phyloP scores from a whole-genome alignment of 768 basidiomycete genomes.

The Sporobolomyces phaffii region DNA sequence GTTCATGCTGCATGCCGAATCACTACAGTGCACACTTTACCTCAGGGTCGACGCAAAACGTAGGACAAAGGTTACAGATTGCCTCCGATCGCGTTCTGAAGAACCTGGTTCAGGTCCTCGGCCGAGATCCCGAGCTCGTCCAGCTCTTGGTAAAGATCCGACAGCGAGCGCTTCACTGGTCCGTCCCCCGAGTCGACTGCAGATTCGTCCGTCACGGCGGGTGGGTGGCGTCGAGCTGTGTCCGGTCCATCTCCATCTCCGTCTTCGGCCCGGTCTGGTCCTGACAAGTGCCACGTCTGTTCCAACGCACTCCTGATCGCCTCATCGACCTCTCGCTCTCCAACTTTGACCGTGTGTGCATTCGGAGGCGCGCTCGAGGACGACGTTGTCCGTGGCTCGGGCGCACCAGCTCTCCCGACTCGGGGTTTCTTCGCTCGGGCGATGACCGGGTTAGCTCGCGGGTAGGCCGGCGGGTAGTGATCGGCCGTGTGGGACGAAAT shows the following conservation, averaged over 20 bases:
- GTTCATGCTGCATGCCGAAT: too few relatives aligned
- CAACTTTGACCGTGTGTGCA: neutral
- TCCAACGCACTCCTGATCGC: slow-evolving; percentile 26
- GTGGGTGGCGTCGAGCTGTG: too few relatives aligned
- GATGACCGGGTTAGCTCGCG: neutral
- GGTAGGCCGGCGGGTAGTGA: neutral
- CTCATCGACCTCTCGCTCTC: slow-evolving; percentile 6
- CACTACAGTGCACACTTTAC: too few relatives aligned
- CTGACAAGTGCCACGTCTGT: slow-evolving; percentile 23
- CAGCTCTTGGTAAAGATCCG: slow-evolving; percentile 31
- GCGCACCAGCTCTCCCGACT: neutral
- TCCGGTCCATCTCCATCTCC: neutral
- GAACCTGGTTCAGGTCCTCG: slow-evolving; percentile 20
- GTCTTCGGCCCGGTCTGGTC: neutral
- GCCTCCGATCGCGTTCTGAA: slow-evolving; percentile 1
- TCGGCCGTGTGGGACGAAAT: slow-evolving; percentile 2
- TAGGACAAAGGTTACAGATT: neutral
- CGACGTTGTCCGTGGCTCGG: neutral
- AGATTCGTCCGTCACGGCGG: too few relatives aligned
- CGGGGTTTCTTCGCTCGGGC: slow-evolving; percentile 3
- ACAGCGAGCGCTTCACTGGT: slow-evolving; percentile 2
- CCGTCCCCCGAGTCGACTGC: neutral
- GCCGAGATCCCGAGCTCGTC: slow-evolving; percentile 19
- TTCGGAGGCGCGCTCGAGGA: too few relatives aligned
- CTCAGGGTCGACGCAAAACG: neutral